Conservation (phyloP, 2,329 filamentous ascomycete species). For the Penicillium sp. region DNA sequence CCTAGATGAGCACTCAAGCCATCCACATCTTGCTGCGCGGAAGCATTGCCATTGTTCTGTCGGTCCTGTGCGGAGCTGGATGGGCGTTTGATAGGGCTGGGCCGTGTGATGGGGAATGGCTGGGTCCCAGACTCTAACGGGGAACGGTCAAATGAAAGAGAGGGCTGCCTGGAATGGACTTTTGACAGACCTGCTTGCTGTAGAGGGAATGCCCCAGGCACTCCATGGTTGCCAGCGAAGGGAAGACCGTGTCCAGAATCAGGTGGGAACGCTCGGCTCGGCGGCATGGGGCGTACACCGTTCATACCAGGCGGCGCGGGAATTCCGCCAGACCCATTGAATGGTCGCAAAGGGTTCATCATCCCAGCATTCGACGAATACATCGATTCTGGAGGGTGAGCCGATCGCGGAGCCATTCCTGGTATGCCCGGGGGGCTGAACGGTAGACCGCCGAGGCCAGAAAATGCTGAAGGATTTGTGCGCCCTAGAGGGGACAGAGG, state of each 20-base stretch:
- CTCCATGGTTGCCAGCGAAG: conserved; percentile 40
- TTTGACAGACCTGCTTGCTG: conserved; percentile 39
- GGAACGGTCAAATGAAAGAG: conserved; percentile 52
- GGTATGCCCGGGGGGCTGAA: conserved; percentile 49
- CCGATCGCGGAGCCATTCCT: conserved; percentile 45
- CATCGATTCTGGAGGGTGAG: conserved; percentile 46
- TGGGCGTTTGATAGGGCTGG: conserved; percentile 79
- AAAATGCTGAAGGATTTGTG: conserved; percentile 45
- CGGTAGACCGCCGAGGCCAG: conserved; percentile 45
- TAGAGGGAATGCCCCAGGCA: conserved; percentile 26
- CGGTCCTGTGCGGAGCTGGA: conserved; percentile 56
- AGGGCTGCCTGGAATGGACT: conserved; percentile 67
- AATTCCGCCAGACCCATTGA: conserved; percentile 47
- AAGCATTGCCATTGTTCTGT: conserved; percentile 34
- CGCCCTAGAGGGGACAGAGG: conserved; percentile 60
- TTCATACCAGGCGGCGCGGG: conserved; percentile 50
- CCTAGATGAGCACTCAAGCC: conserved; percentile 71
- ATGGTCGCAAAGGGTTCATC: conserved; percentile 48
- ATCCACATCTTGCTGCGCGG: conserved; percentile 53
- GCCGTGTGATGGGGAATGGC: conserved; percentile 68
- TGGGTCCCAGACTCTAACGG: conserved; percentile 52
- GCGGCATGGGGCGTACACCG: conserved; percentile 51
- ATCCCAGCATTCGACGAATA: conserved; percentile 47
- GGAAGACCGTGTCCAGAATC: conserved; percentile 38
- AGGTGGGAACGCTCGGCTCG: conserved; percentile 48